A percentile compares a stretch with the other conserved stretches of the same genome.
Conservation (phyloP, 768 basidiomycete genomes). For the Coprinellus micaceus region DNA sequence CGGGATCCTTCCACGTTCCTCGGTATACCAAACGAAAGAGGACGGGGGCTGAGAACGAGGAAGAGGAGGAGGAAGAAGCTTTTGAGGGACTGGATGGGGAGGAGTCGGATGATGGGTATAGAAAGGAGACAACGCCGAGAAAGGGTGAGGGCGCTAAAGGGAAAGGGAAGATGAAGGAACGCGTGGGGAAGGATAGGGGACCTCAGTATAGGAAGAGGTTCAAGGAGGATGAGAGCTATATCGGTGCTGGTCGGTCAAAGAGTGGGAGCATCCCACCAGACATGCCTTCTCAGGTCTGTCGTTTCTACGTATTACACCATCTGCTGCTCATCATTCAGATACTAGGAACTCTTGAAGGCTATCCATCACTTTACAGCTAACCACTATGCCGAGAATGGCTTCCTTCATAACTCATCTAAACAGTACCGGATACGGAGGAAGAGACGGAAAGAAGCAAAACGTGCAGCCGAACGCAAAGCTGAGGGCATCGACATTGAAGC, state of each 20-base stretch:
- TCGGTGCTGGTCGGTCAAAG: not conserved
- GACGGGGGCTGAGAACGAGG: conserved; percentile 12
- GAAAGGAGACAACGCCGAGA: not conserved
- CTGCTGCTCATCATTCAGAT: conserved; percentile 1
- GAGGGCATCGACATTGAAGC: not conserved
- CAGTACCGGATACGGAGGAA: conserved; percentile 44
- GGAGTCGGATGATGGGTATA: not conserved
- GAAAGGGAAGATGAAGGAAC: conserved; percentile 4
- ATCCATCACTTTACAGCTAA: conserved; percentile 44
- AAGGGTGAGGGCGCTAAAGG: conserved; percentile 12
- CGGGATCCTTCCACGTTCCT: conserved; percentile 41
- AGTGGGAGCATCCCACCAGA: conserved; percentile 10
- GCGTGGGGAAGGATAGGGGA: conserved; percentile 13
- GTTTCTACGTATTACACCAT: conserved; percentile 7
- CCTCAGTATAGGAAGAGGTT: conserved; percentile 10
- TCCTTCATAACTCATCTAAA: conserved; percentile 50
- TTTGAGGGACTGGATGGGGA: conserved; percentile 13
- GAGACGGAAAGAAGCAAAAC: conserved; percentile 16
- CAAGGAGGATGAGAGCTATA: conserved; percentile 11
- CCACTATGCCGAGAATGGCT: conserved; percentile 61
- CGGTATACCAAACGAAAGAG: conserved; percentile 15
- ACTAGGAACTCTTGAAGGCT: conserved; percentile 47
- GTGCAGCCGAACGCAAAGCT: not conserved
- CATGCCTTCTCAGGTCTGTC: conserved; percentile 51
- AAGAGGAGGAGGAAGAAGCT: conserved; percentile 15